Base-by-base conservation (phyloP, 2,329 filamentous ascomycete species). In the Akanthomyces lecanii region DNA sequence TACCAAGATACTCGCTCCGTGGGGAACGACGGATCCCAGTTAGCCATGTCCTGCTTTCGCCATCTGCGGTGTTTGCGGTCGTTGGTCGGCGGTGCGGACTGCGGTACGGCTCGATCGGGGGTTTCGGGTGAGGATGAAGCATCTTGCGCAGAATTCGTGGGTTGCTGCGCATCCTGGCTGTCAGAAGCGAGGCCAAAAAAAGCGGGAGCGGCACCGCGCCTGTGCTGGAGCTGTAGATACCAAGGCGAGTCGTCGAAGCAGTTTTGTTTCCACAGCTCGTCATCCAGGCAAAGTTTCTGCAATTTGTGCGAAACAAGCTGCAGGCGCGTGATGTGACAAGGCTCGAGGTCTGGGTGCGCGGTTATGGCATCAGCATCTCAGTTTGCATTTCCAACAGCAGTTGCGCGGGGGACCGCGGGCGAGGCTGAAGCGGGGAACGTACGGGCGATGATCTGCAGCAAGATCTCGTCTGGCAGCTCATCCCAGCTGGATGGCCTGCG, bases 1-100 rank as follows among this genome's bases (percentile, higher is more conserved):
- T 96, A 97, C 89, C 92, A 97, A 55, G 90, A 86, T 23, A 93
- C 81, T 47, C 79, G 80, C 75, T 97, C 92, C 5, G 76, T 78
- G 0, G 87, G 84, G 66, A 89, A 92, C 0, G 85, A 85, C 0
- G 91, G 91, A 68, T 97, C 91, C 92, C 92, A 97, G 68, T 91
- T 91, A 5, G 88, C 87, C 70, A 90, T 79, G 63, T 91, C 83
- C 56, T 86, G 82, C 1, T 67, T 67, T 33, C 68, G 70, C 47
- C 69, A 61, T 59, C 66, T 69, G 25, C 58, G 61, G n/a, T 45
- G 58, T 55, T 54, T 61, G 57, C 68, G 70, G 33, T 73, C 68
- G 44, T 73, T 69, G 14, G 72, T 63, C 61, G 69, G 71, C 47
- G 52, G 16, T n/a, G 25, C 67, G 23, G 73, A 63, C 72, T 64